Conservation (phyloP, 495 filamentous ascomycete species). For the Hyaloscypha hepaticicola region DNA sequence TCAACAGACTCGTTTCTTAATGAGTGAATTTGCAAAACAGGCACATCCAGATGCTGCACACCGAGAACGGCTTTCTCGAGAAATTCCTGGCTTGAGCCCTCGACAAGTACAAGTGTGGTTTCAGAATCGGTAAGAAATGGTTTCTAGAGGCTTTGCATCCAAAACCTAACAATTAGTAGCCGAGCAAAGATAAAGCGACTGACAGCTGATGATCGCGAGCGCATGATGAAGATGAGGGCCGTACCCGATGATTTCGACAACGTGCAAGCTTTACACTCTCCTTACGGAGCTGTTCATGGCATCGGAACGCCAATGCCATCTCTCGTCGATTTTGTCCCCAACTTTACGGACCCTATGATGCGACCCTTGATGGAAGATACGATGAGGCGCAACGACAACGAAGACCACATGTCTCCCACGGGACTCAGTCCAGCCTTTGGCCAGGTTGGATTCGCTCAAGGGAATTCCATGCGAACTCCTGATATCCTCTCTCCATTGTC, state of each 20-base stretch:
- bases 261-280: constrained; percentile 84
- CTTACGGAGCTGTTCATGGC: constrained; percentile 55
- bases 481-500: constrained; percentile 56
- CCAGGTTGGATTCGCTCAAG: constrained; percentile 56
- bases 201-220: constrained; percentile 87
- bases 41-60: constrained; percentile 94
- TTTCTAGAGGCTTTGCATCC: constrained; percentile 20
- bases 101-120: constrained; percentile 99
- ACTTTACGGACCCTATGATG: constrained; percentile 52
- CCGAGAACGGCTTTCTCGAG: constrained; percentile 81
- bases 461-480: constrained; percentile 43
- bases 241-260: constrained; percentile 92
- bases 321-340: constrained; percentile 51
- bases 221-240: constrained; percentile 90
- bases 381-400: constrained; percentile 52
- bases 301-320: constrained; percentile 56
- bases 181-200: constrained; percentile 94
- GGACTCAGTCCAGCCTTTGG: constrained; percentile 63
- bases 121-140: constrained; percentile 78
- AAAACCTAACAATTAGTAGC: constrained; percentile 44
- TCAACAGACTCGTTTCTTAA: constrained; percentile 92
- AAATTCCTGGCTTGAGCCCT: constrained; percentile 90
- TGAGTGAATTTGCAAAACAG: constrained; percentile 96
- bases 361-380: constrained; percentile 61
- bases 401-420: constrained; percentile 59